Base-by-base conservation (phyloP, 1,284 basidiomycete species). In the Earliella scabrosa region DNA sequence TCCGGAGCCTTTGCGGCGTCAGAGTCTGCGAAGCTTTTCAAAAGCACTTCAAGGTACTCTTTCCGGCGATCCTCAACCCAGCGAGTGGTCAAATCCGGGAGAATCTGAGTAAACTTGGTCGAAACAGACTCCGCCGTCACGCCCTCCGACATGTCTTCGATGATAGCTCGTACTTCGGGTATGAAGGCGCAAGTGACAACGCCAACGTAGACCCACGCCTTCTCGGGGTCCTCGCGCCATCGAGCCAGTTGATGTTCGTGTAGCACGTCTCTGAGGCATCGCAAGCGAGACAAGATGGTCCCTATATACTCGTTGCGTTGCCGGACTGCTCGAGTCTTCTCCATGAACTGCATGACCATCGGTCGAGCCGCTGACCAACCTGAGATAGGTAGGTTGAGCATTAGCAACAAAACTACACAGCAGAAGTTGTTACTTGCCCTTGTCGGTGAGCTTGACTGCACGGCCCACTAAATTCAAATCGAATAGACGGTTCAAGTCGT, bases 171-270 rank as follows among this genome's bases (percentile, higher is more conserved):
- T 43, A 55, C 24, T 21, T 54, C n/a, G 20, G 35, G 53, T 45
- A 36, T 44, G 29, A 34, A 18, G 41, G 50, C 59, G 48, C 59
- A 53, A 20, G 59, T 58, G 13, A 36, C 40, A 10, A 52, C 18
- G 18, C 26, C 39, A 2, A 50, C 53, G 13, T 45, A 38, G 27
- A 32, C 18, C 7, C 49, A 54, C 38, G 2, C 38, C 46, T 21
- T 34, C 44, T 18, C 18, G 24, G 4, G 7, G 13, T 13, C 29
- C 13, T 6, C 29, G 13, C 7, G 29, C 29, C 29, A 31, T 31
- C 29, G 6, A 7, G 29, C 6, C 7, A 7, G 40, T 24, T 43
- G 40, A 14, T 43, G 23, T 13, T 27, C 7, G 18, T 38, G 6
- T 9, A 38, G 36, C 6, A n/a, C 7, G 6, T 6, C 7, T 20